Base-by-base conservation (phyloP, 2,329 filamentous ascomycete species). In the Ophiostoma piceae region DNA sequence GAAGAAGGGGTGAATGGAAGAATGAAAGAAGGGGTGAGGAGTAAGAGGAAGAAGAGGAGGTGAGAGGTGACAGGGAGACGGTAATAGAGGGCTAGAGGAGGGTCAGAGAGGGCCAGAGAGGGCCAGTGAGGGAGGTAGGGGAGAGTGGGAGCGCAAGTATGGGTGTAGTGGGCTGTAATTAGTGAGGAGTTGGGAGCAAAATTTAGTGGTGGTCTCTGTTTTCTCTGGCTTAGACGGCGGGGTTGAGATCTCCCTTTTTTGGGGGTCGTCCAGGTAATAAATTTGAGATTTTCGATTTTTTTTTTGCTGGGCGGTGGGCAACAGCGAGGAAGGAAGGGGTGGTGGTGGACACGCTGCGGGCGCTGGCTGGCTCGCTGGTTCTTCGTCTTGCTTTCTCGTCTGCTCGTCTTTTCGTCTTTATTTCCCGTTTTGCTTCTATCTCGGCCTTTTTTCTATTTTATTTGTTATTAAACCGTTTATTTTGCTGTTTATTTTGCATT, bases 291-390 rank as follows among this genome's bases (percentile, higher is more conserved):
- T 74, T 73, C 35, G 35, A 35, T 35, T 74, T 66, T 73, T 74
- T 74, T 73, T 74, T 66, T 73, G 71, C 70, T 73, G 69, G 66
- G 66, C 71, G 73, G 71, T 74, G 70, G 68, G 72, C 69, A 72
- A 71, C 43, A 19, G 72, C 71, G 68, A 54, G 66, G 68, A 35
- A 65, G 54, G 70, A 68, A 69, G 70, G 66, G 26, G 41, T 67
- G 12, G 57, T 62, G 57, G 57, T 62, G 57, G 57, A 57, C 51
- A 57, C n/a, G 19, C 47, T 19, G 37, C 51, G 35, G 69, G 67
- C 57, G 47, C 67, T 41, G 14, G 35, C 47, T 39, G 22, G 47
- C 32, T 67, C 14, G 35, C 47, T 39, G 22, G 47, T 32, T 67
- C 14, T 67, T 19, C 32, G 19, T n/a, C 14, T 6, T 8, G 35